Conservation (phyloP, 2,329 filamentous ascomycete genomes). For the Elsinoe fawcettii region DNA sequence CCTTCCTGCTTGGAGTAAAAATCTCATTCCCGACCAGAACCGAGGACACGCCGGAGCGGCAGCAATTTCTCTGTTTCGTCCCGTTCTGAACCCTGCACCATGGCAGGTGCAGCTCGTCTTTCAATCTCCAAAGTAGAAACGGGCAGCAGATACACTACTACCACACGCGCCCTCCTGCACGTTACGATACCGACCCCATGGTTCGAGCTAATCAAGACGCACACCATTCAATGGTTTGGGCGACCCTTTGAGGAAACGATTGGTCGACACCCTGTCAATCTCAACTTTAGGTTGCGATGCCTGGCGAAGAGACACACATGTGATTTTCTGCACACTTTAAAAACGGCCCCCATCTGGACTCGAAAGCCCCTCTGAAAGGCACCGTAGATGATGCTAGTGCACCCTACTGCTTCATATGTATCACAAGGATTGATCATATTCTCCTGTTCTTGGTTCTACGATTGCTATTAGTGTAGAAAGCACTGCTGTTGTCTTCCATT, state of each 20-base stretch:
- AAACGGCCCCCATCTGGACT: slow-evolving; percentile 4
- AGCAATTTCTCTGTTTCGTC: slow-evolving; percentile 1
- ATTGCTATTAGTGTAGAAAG: background rate
- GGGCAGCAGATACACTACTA: background rate
- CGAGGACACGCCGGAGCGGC: slow-evolving; percentile 11
- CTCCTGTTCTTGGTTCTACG: background rate
- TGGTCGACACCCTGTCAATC: slow-evolving; percentile 12
- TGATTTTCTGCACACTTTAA: slow-evolving; percentile 13
- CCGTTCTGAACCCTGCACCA: slow-evolving; percentile 9
- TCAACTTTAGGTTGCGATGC: slow-evolving; percentile 10
- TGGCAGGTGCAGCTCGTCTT: background rate
- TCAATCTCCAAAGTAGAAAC: background rate
- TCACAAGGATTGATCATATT: background rate
- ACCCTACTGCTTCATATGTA: background rate
- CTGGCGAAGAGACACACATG: slow-evolving; percentile 10
- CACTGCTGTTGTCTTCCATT: background rate
- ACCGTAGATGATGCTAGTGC: slow-evolving; percentile 4
- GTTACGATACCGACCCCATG: slow-evolving; percentile 11
- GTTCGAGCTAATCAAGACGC: slow-evolving; percentile 8
- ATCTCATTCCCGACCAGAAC: slow-evolving; percentile 9
- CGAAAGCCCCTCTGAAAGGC: background rate
- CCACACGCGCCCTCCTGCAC: slow-evolving; percentile 6
- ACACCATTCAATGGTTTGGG: slow-evolving; percentile 3
- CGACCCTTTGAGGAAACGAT: slow-evolving; percentile 9
- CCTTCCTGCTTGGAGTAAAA: background rate